Base-by-base conservation (phyloP, 768 basidiomycete genomes). In the Tylopilus subfusipes region DNA sequence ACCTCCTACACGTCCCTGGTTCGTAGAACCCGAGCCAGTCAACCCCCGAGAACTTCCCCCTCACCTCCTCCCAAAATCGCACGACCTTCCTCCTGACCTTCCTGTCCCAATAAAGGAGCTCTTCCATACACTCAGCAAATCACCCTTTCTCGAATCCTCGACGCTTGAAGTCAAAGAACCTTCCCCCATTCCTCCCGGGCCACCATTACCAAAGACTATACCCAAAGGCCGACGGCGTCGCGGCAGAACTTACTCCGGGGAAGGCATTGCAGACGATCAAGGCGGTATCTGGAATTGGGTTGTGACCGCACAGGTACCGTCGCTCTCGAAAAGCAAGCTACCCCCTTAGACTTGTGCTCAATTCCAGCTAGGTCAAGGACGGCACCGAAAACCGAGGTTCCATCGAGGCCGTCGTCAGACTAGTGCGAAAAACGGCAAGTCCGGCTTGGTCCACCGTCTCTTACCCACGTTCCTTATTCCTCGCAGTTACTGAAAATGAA, bases 371-470 rank as follows among this genome's bases (percentile, higher is more conserved):
- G 86, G 88, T 93, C 47, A 93, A 90, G 66, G 87, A 90, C 61
- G 90, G 90, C 10, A 88, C 88, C 8, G 90, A 93, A 74, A 83
- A 80, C 52, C 79, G 85, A 62, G 91, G 90, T 7, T 81, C 84
- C 2, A 84, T 93, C 52, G 88, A 91, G 63, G 82, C 84, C 9
- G 82, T 91, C 36, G 80, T 88, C 42, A 78, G 88, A 46, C 67
- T 81, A 13, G 79, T 90, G 25, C 76, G 89, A 57, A 91, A 87
- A 72, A 77, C 81, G 58, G 90, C 86, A 57, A 53, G 86, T 79
- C 19, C 42, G 33, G 13, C 48, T 25, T 31, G 38, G 46, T 31
- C 8, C 13, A 5, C 42, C 39, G 44, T 27, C 45, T 52, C 30
- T 21, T 39, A 4, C 34, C 3, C n/a, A 24, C 33, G 29, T 43